These are phyloP conservation scores for Gremmenia infestans DNA, from an alignment of 2,329 filamentous ascomycete genomes.

Conservation along the genomic window DNA sequence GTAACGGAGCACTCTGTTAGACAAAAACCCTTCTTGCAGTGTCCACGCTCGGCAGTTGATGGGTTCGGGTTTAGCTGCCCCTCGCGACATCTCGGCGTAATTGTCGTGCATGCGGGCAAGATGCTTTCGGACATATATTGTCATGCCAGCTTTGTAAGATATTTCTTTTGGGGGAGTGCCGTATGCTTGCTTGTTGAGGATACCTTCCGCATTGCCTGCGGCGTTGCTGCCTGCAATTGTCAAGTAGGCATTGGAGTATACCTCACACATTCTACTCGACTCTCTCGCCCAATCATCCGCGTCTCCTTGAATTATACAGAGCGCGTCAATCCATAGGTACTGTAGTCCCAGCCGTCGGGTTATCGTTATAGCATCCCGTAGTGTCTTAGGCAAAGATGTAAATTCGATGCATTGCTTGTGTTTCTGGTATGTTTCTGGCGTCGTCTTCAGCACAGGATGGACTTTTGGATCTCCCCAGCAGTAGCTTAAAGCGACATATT, in stretches of 20 bases:
- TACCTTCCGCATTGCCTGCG: background rate
- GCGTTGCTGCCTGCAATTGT: slow-evolving; percentile 2
- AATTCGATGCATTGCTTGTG: background rate
- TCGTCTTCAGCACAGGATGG: background rate
- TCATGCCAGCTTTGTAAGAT: background rate
- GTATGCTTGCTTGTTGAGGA: too few species aligned
- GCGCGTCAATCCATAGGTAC: slow-evolving; percentile 15
- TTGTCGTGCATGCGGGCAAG: background rate
- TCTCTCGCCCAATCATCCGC: slow-evolving; percentile 3
- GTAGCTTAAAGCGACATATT: background rate
- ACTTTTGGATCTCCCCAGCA: background rate
- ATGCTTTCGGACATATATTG: background rate
- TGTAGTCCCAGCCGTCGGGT: slow-evolving; percentile 3
- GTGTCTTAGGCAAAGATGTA: background rate
- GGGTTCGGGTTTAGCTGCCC: background rate
- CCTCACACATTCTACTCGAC: slow-evolving; percentile 2
- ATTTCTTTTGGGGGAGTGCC: background rate
- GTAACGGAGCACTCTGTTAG: background rate
- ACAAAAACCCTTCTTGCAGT: slow-evolving; percentile 4
- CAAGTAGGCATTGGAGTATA: slow-evolving; percentile 5
- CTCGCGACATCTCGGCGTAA: background rate
- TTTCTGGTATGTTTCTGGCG: background rate
- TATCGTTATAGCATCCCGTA: slow-evolving; percentile 4
- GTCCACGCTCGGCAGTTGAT: slow-evolving; percentile 1
- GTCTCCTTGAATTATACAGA: slow-evolving; percentile 15